Base-by-base conservation (phyloP, 345 rosid species). In the Eutrema japonicum region DNA sequence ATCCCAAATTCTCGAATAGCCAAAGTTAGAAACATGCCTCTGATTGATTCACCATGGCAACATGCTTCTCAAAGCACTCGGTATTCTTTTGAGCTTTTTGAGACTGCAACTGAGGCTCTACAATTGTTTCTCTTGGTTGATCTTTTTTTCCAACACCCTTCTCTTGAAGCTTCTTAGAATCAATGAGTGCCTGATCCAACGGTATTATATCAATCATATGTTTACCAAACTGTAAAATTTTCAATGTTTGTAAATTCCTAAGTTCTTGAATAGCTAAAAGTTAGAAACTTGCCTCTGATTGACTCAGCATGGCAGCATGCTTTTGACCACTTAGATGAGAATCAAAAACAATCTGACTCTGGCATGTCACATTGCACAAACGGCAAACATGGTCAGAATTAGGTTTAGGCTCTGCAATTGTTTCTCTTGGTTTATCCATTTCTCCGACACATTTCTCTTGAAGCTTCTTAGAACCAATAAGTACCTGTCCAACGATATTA, bases 131-230 rank as follows among this genome's bases (percentile, higher is more conserved):
- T 68, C 40, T 77, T 74, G 79, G 43, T 64, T 36, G 66, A 54
- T 38, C 78, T 49, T 83, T 86, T 79, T 73, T 89, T 48, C 33
- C 80, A 49, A 57, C 8, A 14, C 71, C 56, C 60, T 85, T 88
- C 60, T 86, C 85, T 72, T 72, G 83, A 50, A 68, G 30, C 77
- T 87, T 83, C 72, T 55, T 84, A 64, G 83, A 74, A 85, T 80
- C 82, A 75, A 70, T 70, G 77, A 65, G 80, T 53, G 66, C 77
- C 78, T 86, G 87, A 81, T 88, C 91, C 81, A 83, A 72, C 52
- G 75, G 66, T 71, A 76, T 14, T n/a, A 11, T 42, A 42, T 42
- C 6, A 11, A 10, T n/a, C 46, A 42, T 42, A 42, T n/a, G n/a
- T n/a, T n/a, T n/a, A n/a, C n/a, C n/a, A n/a, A n/a, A n/a, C n/a